Evolutionary conservation across 2,329 filamentous ascomycete genomes (phyloP), one percentile per base, ranked within the genome.

Genomic region (Teratosphaeria destructans): DNA sequence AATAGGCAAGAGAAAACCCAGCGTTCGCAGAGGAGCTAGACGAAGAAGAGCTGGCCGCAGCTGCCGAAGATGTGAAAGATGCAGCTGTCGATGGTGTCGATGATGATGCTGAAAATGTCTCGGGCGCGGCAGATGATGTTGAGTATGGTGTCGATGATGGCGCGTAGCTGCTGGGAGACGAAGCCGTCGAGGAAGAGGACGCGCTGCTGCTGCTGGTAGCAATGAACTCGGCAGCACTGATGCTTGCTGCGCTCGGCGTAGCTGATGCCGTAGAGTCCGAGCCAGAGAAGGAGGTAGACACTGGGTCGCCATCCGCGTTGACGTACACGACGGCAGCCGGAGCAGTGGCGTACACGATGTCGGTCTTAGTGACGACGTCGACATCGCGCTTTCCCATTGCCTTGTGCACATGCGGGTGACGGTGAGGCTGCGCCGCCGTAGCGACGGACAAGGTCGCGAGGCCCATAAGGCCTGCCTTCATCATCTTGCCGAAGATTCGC

Each of bases 321-420:
- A 87, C 82, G 72, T 82, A 87, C 66, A 87, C 78, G 32, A 85
- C 70, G 26, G 79, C 77, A 56, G 81, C 75, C 60, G 80, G 74
- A 5, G 78, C 75, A 10, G 76, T 64, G 47, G 78, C 74, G 47
- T 77, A 79, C 12, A 76, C 70, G 58, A 70, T 64, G 49, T 71
- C 68, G 53, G 74, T 72, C 54, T 76, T 65, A n/a, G 63, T 63
- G 32, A 62, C 59, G 43, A 63, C 59, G 3, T 66, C 72, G 71
- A 69, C 64, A 52, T 71, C 69, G 66, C 72, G 71, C 65, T 69
- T 68, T 64, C 73, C 66, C 61, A 65, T 29, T 67, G 76, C 69
- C 61, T 72, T 65, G 68, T 73, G 68, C 63, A 74, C 67, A 65
- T 75, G 66, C 66, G 71, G 69, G 60, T 61, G 59, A 54, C 59